Evolutionary conservation across 257 asterid species (phyloP), one percentile per base, ranked within the genome.

Genomic region (Capsicum chinense): DNA sequence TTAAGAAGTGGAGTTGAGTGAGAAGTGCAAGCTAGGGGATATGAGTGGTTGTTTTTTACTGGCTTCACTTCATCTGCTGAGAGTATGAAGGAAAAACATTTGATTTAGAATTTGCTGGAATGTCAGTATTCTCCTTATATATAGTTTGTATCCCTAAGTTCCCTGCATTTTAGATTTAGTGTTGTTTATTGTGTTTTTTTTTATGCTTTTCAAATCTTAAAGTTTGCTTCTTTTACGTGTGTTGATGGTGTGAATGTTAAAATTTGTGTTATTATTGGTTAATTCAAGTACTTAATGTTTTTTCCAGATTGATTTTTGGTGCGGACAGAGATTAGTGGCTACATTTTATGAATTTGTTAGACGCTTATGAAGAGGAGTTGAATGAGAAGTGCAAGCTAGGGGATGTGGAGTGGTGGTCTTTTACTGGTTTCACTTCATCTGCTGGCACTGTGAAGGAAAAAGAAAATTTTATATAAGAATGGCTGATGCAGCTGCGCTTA

Each of bases 401-500:
- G 83, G 59, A 57, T 19, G 74, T 60, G 73, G 84, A 78, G 81
- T 83, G 87, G 44, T 54, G 37, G 81, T 54, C 52, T 71, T 82
- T 56, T 64, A 74, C 13, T 63, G 67, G 71, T 62, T 42, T 76
- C 81, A 76, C 81, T 78, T 78, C 82, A 78, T 64, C 62, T 17
- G 47, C 44, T 80, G 44, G 71, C 83, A 79, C 80, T 83, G 83
- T 80, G 14, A 81, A 79, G 82, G 47, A 50, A 56, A 56, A 9
- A 69, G 71, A 19, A 50, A 63, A 59, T 83, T 79, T 15, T 39
- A 35, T 62, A 11, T 52, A 57, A 37, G 66, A 79, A 96, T 96
- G 98, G 92, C 89, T 42, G 98, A 97, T 87, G 94, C 94, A 17
- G 97, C 91, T 11, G 92, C 91, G 82, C 90, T 97, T 37, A 48